A percentile compares a stretch with the other conserved stretches of the same genome.
These are phyloP conservation scores for Lasiosphaeriaceae sp. DNA, from an alignment of 495 filamentous ascomycete species.

Conservation along the genomic window DNA sequence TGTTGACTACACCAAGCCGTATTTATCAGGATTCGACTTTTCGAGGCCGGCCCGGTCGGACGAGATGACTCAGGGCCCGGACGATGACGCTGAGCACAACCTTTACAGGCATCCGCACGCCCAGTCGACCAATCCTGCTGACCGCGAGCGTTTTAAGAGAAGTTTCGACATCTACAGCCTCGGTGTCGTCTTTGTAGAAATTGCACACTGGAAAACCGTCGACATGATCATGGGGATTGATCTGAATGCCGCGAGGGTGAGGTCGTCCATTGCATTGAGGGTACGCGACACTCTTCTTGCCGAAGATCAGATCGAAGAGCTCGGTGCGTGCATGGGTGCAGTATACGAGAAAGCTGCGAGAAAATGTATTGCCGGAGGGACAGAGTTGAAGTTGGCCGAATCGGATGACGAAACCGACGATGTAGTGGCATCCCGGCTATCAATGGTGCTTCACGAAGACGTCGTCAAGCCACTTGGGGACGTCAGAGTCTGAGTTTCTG, in stretches of 20 bases:
- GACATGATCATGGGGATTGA: slow-evolving; percentile 42
- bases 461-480: slow-evolving; percentile 36
- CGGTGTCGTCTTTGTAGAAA: slow-evolving; percentile 51
- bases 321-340: slow-evolving; percentile 31
- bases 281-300: slow-evolving; percentile 26
- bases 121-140: slow-evolving; percentile 32
- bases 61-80: slow-evolving; percentile 46
- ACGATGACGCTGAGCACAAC: slow-evolving; percentile 39
- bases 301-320: slow-evolving; percentile 22
- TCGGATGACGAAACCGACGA: slow-evolving; percentile 34
- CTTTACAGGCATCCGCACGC: slow-evolving; percentile 48
- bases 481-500: slow-evolving; percentile 23
- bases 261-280: slow-evolving; percentile 26
- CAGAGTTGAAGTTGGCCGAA: slow-evolving; percentile 23
- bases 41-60: slow-evolving; percentile 46
- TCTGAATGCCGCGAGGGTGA: slow-evolving; percentile 17
- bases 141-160: slow-evolving; percentile 41
- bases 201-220: slow-evolving; percentile 50
- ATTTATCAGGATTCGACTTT: slow-evolving; percentile 53
- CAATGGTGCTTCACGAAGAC: slow-evolving; percentile 31
- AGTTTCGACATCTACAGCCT: slow-evolving; percentile 55
- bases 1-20: slow-evolving; percentile 36
- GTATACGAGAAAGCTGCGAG: slow-evolving; percentile 29
- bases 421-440: slow-evolving; percentile 25
- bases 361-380: slow-evolving; percentile 30